These are phyloP conservation scores for Malassezia nana DNA, from an alignment of 1,284 basidiomycete genomes.

Conservation along the genomic window DNA sequence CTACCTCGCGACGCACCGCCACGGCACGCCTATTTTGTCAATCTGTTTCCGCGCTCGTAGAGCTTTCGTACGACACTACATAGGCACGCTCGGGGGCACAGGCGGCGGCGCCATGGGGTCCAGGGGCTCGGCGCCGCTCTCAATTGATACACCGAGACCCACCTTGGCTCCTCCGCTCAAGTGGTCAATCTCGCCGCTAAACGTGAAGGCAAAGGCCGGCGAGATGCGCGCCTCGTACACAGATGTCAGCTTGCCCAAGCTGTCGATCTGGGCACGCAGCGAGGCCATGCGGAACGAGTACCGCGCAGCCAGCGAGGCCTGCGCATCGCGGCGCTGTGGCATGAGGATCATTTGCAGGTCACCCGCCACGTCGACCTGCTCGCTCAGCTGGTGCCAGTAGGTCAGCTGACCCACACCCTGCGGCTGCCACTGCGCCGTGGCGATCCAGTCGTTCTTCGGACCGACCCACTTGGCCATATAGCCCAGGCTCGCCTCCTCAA, in stretches of 20 bases:
- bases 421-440: slow-evolving; percentile 75
- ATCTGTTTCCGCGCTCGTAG: slow-evolving; percentile 28
- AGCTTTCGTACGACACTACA: slow-evolving; percentile 19
- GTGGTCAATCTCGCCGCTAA: slow-evolving; percentile 96
- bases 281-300: slow-evolving; percentile 90
- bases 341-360: slow-evolving; percentile 68
- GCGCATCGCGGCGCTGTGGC: slow-evolving; percentile 67
- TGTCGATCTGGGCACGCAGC: slow-evolving; percentile 40
- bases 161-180: slow-evolving; percentile 83
- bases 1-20: background rate
- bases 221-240: slow-evolving; percentile 90
- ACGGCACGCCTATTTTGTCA: slow-evolving; percentile 27
- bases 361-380: slow-evolving; percentile 96
- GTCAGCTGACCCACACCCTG: slow-evolving; percentile 78
- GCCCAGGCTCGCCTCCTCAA: slow-evolving; percentile 62
- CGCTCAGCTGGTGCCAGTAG: slow-evolving; percentile 90
- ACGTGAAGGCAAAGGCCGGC: slow-evolving; percentile 84
- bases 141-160: slow-evolving; percentile 91
- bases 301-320: slow-evolving; percentile 85
- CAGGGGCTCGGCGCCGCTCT: slow-evolving; percentile 51
- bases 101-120: slow-evolving; percentile 40
- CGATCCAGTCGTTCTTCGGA: slow-evolving; percentile 54
- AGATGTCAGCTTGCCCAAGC: slow-evolving; percentile 69
- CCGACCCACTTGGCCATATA: slow-evolving; percentile 68
- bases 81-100: slow-evolving; percentile 41